phyloP scores from a whole-genome alignment of 2,329 filamentous ascomycete species.

The Aureobasidium mangrovei region DNA sequence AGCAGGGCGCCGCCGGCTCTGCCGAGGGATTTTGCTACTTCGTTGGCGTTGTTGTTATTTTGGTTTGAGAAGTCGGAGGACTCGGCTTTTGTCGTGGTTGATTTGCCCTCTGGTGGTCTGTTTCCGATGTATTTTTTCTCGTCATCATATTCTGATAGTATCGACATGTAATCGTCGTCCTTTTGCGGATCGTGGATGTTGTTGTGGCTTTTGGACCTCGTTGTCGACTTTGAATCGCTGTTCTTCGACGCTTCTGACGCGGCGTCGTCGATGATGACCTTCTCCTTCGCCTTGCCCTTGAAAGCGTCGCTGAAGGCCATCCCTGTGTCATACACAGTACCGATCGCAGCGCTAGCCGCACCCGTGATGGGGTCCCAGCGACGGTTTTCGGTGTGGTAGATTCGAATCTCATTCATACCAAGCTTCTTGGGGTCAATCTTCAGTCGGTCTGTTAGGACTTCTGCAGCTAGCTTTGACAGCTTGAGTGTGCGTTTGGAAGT shows the following conservation, averaged over 20 bases:
- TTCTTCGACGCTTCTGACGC: neutral
- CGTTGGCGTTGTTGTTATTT: neutral
- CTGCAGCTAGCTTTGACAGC: slow-evolving; percentile 26
- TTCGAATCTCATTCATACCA: neutral
- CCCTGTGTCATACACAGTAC: neutral
- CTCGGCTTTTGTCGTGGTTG: neutral
- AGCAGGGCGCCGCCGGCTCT: neutral
- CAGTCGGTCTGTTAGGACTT: neutral
- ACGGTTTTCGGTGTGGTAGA: neutral
- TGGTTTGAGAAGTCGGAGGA: neutral
- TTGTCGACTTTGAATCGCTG: neutral
- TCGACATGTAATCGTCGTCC: neutral
- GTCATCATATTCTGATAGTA: neutral
- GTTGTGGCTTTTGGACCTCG: neutral
- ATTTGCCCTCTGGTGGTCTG: neutral
- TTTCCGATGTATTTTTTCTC: slow-evolving; percentile 23
- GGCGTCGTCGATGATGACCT: neutral
- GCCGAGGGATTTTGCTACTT: neutral
- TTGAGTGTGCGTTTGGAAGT: slow-evolving; percentile 1
- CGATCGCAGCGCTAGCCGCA: neutral
- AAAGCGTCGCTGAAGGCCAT: neutral
- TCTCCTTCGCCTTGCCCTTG: neutral
- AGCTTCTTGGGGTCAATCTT: slow-evolving; percentile 2
- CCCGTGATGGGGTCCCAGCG: slow-evolving; percentile 3
- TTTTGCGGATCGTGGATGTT: neutral